These are phyloP conservation scores for Mycena metata DNA, from an alignment of 768 basidiomycete species.

Conservation along the genomic window DNA sequence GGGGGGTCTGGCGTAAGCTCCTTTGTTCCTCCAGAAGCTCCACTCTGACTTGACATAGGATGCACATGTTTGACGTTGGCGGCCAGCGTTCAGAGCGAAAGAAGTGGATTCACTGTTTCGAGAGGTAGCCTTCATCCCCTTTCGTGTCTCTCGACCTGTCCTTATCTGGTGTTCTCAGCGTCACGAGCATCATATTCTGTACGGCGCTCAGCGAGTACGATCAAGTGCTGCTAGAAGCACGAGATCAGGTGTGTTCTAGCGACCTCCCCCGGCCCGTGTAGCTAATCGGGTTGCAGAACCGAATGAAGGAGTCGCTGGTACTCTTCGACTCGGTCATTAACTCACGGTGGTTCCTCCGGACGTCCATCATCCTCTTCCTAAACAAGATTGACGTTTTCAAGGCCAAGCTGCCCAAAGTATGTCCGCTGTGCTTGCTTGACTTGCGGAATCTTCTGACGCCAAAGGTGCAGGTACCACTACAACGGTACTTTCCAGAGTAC, in stretches of 20 bases:
- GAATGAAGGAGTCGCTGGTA: conserved; percentile 92
- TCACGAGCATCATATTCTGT: conserved; percentile 77
- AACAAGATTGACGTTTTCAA: conserved; percentile 97
- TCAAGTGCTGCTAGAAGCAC: conserved; percentile 67
- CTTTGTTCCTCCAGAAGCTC: conserved; percentile 2
- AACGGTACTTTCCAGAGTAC: conserved; percentile 64
- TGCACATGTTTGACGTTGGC: conserved; percentile 84
- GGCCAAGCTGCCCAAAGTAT: conserved; percentile 79
- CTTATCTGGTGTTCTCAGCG: conserved; percentile 37
- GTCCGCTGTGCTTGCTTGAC: conserved; percentile 7
- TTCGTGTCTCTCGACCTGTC: conserved; percentile 40
- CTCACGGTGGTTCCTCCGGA: conserved; percentile 92
- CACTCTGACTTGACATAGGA: conserved; percentile 46
- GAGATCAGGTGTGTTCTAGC: conserved; percentile 57
- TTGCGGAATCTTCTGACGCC: not conserved
- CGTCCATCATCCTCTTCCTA: conserved; percentile 91
- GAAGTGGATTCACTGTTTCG: conserved; percentile 84
- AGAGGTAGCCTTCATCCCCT: conserved; percentile 45
- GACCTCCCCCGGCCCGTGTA: conserved; percentile 44
- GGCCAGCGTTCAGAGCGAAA: conserved; percentile 87
- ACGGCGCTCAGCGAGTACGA: conserved; percentile 74
- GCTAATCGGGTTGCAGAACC: conserved; percentile 70
- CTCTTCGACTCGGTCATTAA: conserved; percentile 95
- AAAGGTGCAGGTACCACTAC: conserved; percentile 51
- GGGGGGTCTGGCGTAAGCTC: conserved; percentile 71